Evolutionary conservation across 441 rosid species (phyloP).

Genomic region (Euphorbia schlechtendalii): DNA sequence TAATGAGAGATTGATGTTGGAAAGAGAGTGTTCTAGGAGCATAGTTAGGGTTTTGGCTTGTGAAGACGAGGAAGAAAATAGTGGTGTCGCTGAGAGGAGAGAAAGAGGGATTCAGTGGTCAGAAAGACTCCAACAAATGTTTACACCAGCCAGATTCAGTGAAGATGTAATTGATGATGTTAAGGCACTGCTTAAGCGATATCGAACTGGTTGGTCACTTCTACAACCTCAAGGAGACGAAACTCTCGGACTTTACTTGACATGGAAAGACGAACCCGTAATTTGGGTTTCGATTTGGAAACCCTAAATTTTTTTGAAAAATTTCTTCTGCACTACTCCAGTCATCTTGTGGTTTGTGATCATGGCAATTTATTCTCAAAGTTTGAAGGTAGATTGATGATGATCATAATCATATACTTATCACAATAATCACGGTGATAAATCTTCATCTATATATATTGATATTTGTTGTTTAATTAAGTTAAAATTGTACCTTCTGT

Average conservation of each 20-base stretch:
- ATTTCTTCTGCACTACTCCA: neutral
- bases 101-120: constrained; percentile 62
- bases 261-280: constrained; percentile 67
- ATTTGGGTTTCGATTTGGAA: constrained; percentile 80
- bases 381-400: constrained; percentile 10
- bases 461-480: constrained; percentile 14
- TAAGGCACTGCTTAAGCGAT: constrained; percentile 62
- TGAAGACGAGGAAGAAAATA: constrained; percentile 18
- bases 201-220: constrained; percentile 49
- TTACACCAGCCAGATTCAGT: constrained; percentile 39
- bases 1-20: constrained; percentile 60
- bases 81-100: constrained; percentile 46
- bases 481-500: constrained; percentile 7
- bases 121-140: constrained; percentile 32
- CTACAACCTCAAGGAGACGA: constrained; percentile 31
- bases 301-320: constrained; percentile 34
- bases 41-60: constrained; percentile 70
- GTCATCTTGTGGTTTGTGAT: neutral
- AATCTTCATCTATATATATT: constrained; percentile 19
- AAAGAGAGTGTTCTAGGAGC: constrained; percentile 62
- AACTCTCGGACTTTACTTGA: constrained; percentile 40
- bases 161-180: constrained; percentile 71
- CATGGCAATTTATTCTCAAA: constrained; percentile 19
- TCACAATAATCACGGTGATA: neutral
- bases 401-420: constrained; percentile 5